Percentiles rank a stretch among this genome's conserved stretches.
phyloP scores from a whole-genome alignment of 345 rosid species.

The Citrus cavaleriei region DNA sequence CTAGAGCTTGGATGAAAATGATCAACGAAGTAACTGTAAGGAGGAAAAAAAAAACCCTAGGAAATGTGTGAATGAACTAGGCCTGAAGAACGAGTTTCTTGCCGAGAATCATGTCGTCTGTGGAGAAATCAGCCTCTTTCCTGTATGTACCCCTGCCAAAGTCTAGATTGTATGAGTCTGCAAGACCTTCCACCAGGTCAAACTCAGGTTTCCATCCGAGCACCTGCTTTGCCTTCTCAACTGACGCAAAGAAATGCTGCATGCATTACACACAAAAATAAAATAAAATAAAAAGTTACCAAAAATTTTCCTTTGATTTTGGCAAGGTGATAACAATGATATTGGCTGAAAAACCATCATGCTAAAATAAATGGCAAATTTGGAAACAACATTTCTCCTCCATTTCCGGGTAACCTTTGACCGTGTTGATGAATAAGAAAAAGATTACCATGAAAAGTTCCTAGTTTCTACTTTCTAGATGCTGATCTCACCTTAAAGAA shows the following conservation, averaged over 20 bases:
- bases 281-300: neutral
- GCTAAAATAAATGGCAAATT: neutral
- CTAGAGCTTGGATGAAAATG: neutral
- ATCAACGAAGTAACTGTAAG: neutral
- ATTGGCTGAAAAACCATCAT: neutral
- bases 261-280: neutral
- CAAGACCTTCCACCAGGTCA: slow-evolving; percentile 82
- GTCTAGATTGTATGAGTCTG: slow-evolving; percentile 90
- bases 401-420: neutral
- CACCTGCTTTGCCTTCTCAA: slow-evolving; percentile 88
- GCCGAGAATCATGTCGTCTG: slow-evolving; percentile 83
- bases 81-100: slow-evolving; percentile 71
- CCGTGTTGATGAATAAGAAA: neutral
- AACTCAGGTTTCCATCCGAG: slow-evolving; percentile 78
- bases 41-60: neutral
- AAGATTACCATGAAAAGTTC: neutral
- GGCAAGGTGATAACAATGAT: neutral
- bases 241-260: slow-evolving; percentile 96
- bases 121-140: slow-evolving; percentile 88
- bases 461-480: neutral
- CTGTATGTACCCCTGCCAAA: slow-evolving; percentile 87
- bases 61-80: slow-evolving; percentile 11
- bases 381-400: neutral
- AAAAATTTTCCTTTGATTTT: neutral
- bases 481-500: neutral